Base-by-base conservation (phyloP, 75 land plant genomes). In the Picea glauca region DNA sequence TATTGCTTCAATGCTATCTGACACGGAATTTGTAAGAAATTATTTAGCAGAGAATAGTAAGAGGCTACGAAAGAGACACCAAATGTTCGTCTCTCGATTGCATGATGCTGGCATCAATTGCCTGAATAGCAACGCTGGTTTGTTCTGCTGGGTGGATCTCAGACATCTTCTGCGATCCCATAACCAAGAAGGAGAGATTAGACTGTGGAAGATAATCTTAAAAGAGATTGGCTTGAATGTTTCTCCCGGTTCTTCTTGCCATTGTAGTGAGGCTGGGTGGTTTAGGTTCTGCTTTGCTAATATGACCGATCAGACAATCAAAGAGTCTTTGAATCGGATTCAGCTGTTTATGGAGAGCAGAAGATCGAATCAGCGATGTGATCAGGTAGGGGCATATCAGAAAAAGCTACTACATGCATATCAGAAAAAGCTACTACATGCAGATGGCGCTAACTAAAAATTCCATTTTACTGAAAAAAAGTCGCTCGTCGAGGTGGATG, bases 281-380 rank as follows among this genome's bases (percentile, higher is more conserved):
- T 90, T 90, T 54, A 79, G 92, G 72, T 76, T 90, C 4, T 90
- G 92, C 79, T 90, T 90, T 81, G 92, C 90, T n/a, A 80, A 73
- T 62, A 79, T 87, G 66, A 82, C 38, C 38, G 38, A 35, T 1
- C 38, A 35, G 38, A 35, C 38, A 1, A 3, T 35, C 0, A 1
- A 1, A 1, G 38, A 35, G 38, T 35, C 0, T 3, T 35, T 35
- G 38, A 35, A 35, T 35, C 38, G 38, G 38, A 3, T 35, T 35
- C 38, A 35, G 38, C 38, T 1, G 3, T 35, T 35, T 35, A 35
- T 35, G 38, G 38, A 35, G 38, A 35, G 38, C 38, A 35, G 38
- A 3, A 35, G 3, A 35, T 3, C 38, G 38, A 35, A 35, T 35
- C 38, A 35, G 38, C 38, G 38, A 35, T 3, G 3, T 35, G 38